Evolutionary conservation across 1,284 basidiomycete species (phyloP), one percentile per base, ranked within the genome.

Genomic region (Ustilago shanxiensis): DNA sequence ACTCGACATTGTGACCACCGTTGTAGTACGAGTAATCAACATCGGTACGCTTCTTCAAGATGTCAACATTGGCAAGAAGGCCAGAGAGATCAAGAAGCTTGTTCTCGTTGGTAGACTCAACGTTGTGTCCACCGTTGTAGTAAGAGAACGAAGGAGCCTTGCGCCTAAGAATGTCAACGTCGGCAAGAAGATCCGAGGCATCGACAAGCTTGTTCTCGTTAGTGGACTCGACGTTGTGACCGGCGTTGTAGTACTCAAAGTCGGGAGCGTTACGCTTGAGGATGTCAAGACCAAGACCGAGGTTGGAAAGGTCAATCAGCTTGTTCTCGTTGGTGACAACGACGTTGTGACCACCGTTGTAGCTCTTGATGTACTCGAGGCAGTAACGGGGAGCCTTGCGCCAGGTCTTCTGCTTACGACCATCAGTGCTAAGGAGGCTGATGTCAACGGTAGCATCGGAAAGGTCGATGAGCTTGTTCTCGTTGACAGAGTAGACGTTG

Each of bases 261-360:
- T 66, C 56, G 58, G 71, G 55, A 29, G 64, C 64, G 26, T 71
- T 61, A 41, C 67, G 60, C 59, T 64, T 70, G 45, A 77, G 70
- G 11, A 77, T 16, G 66, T 63, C 44, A 20, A 73, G 18, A 33
- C 41, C 50, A 24, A 57, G 41, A 51, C 37, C 49, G 39, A 77
- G 74, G 28, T 54, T 60, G 8, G 70, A 72, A 20, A 73, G 70
- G 29, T 77, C 74, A 57, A 77, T 20, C n/a, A 66, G 59, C 66
- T 69, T 70, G 74, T 77, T 77, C 63, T 77, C 66, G 74, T 77
- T 77, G 56, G 55, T 51, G 26, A 65, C 55, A 11, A 73, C 61
- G 16, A 73, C 66, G 51, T 77, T 77, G 74, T 77, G 70, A 33
- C 74, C 74, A 20, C 74, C 74, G 60, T 77, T 77, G 74, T 69